A percentile compares a stretch with the other conserved stretches of the same genome.
These are phyloP conservation scores for Corylus heterophylla DNA, from an alignment of 306 rosid species.

Conservation along the genomic window DNA sequence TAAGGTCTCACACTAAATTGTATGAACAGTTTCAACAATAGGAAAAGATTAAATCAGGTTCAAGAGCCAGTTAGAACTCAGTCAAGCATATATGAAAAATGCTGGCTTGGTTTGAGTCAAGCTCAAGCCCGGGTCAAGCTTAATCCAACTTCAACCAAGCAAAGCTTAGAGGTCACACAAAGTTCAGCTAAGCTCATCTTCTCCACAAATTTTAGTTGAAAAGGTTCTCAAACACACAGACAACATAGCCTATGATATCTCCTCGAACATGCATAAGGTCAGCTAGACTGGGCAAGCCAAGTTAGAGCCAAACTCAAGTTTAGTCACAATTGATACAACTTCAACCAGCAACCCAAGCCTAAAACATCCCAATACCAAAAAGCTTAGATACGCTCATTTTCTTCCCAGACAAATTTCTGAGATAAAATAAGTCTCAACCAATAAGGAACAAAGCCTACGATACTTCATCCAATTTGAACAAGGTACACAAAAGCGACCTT, in stretches of 20 bases:
- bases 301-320: not conserved
- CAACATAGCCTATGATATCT: not conserved
- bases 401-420: not conserved
- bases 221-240: not conserved
- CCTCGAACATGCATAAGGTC: not conserved
- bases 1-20: not conserved
- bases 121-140: not conserved
- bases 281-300: not conserved
- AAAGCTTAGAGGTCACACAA: not conserved
- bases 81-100: not conserved
- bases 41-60: not conserved
- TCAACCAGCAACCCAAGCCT: not conserved
- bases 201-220: not conserved
- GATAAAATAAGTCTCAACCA: not conserved
- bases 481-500: not conserved
- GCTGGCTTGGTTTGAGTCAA: not conserved
- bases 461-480: not conserved
- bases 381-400: not conserved
- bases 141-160: not conserved
- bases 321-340: not conserved
- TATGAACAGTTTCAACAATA: not conserved
- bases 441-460: not conserved
- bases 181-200: not conserved
- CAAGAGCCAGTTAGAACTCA: not conserved
- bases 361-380: not conserved